phyloP scores from a whole-genome alignment of 2,329 filamentous ascomycete genomes.

The Aspergillus melleus region DNA sequence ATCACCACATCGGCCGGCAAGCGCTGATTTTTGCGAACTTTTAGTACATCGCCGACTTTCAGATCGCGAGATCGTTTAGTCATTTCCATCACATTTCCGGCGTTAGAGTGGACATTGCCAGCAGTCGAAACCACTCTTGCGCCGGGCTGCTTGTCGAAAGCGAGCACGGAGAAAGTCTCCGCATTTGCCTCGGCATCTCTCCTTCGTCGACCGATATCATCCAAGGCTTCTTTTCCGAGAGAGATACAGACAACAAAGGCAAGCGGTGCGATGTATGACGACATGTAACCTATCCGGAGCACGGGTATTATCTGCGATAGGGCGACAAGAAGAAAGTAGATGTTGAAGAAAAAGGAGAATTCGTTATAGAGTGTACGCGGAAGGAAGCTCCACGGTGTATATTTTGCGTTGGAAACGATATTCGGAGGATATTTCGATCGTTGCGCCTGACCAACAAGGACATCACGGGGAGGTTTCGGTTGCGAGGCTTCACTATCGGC shows the following conservation, averaged over 20 bases:
- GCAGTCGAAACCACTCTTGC: conserved; percentile 7
- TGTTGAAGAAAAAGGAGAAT: conserved; percentile 99
- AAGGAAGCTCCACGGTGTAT: conserved; percentile 90
- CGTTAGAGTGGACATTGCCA: conserved; percentile 13
- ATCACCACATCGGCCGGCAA: conserved; percentile 94
- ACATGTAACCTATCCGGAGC: conserved; percentile 88
- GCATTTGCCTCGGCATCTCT: conserved; percentile 94
- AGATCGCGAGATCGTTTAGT: conserved; percentile 82
- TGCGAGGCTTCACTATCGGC: conserved; percentile 43
- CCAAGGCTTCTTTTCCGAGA: conserved; percentile 90
- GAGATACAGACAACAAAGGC: conserved; percentile 91
- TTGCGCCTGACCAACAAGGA: conserved; percentile 75
- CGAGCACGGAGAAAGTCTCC: conserved; percentile 78
- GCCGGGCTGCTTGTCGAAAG: conserved; percentile 56
- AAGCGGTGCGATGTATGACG: conserved; percentile 89
- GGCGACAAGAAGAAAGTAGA: conserved; percentile 96
- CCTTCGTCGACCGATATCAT: conserved; percentile 82
- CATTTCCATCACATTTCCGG: conserved; percentile 59
- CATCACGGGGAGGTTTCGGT: conserved; percentile 62
- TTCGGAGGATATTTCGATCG: conserved; percentile 80
- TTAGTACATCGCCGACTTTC: conserved; percentile 93
- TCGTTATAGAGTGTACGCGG: conserved; percentile 96
- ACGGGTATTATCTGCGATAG: conserved; percentile 89
- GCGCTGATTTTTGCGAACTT: conserved; percentile 85
- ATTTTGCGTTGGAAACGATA: conserved; percentile 94